Percentiles rank a stretch among this genome's conserved stretches.
phyloP scores from a whole-genome alignment of 805 yeast species.

The Yarrowia sp. region DNA sequence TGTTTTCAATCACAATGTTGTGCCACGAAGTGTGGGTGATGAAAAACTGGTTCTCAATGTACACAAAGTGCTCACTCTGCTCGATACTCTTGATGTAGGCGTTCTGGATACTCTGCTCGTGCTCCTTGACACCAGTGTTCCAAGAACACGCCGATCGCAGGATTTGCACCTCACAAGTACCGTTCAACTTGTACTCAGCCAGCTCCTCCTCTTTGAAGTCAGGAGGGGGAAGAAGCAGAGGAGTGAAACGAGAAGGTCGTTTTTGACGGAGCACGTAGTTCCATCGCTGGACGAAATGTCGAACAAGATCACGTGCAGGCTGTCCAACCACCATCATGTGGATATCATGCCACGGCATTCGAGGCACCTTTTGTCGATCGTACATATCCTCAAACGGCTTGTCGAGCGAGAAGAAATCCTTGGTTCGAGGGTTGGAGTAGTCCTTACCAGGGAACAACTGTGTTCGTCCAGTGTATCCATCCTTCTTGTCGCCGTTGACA shows the following conservation, averaged over 20 bases:
- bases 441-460: constrained; percentile 95
- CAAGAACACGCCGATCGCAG: constrained; percentile 87
- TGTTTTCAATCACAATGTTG: constrained; percentile 76
- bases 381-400: constrained; percentile 90
- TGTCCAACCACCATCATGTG: constrained; percentile 96
- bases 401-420: constrained; percentile 77
- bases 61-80: constrained; percentile 86
- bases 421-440: constrained; percentile 91
- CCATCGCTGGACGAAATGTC: constrained; percentile 98
- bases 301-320: constrained; percentile 84
- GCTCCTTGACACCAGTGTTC: constrained; percentile 85
- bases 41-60: constrained; percentile 94
- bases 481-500: constrained; percentile 36
- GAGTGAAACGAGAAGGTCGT: constrained; percentile 91
- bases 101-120: constrained; percentile 85
- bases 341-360: constrained; percentile 99
- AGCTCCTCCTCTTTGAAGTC: constrained; percentile 77
- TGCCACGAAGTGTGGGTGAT: constrained; percentile 78
- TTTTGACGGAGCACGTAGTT: constrained; percentile 89
- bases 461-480: constrained; percentile 34
- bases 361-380: constrained; percentile 72
- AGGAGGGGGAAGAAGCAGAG: constrained; percentile 87
- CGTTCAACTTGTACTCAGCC: constrained; percentile 55
- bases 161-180: constrained; percentile 89
- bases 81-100: constrained; percentile 91